phyloP scores from a whole-genome alignment of 2,329 filamentous ascomycete genomes.

The Thelonectria discophora region DNA sequence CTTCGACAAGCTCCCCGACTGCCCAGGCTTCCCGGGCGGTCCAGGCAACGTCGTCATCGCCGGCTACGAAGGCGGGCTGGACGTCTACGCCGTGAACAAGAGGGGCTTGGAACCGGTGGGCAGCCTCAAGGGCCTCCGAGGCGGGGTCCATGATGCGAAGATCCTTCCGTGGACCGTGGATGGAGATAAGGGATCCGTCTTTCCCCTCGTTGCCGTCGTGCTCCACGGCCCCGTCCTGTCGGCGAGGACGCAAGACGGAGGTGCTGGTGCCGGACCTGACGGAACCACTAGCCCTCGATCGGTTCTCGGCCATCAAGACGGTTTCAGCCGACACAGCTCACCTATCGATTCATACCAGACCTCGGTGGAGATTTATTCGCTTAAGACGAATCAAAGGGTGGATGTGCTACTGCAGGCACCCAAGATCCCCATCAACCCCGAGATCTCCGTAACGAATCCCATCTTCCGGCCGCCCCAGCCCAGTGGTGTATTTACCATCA shows the following conservation, averaged over 20 bases:
- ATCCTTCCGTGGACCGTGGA: conserved; percentile 75
- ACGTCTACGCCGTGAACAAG: conserved; percentile 77
- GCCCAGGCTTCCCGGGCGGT: conserved; percentile 48
- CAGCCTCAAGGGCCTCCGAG: conserved; percentile 78
- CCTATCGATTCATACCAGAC: conserved; percentile 78
- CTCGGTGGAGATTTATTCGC: conserved; percentile 86
- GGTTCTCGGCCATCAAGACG: conserved; percentile 50
- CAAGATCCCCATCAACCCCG: conserved; percentile 65
- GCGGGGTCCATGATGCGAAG: conserved; percentile 83
- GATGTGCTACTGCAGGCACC: conserved; percentile 78
- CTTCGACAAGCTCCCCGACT: conserved; percentile 75
- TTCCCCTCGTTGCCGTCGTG: conserved; percentile 81
- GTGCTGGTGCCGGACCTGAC: conserved; percentile 53
- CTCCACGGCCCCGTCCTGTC: conserved; percentile 77
- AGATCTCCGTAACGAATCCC: conserved; percentile 65
- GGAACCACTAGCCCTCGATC: conserved; percentile 54
- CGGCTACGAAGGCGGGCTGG: conserved; percentile 82
- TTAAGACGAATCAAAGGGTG: conserved; percentile 76
- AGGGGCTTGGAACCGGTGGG: conserved; percentile 75
- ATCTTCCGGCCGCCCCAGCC: conserved; percentile 75
- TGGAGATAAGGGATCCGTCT: conserved; percentile 62
- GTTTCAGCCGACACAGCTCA: conserved; percentile 46
- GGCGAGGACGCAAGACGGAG: conserved; percentile 51
- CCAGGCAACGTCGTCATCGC: conserved; percentile 75
- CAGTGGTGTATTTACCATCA: conserved; percentile 76